These are phyloP conservation scores for Heritiera littoralis DNA, from an alignment of 345 rosid species.

Conservation along the genomic window DNA sequence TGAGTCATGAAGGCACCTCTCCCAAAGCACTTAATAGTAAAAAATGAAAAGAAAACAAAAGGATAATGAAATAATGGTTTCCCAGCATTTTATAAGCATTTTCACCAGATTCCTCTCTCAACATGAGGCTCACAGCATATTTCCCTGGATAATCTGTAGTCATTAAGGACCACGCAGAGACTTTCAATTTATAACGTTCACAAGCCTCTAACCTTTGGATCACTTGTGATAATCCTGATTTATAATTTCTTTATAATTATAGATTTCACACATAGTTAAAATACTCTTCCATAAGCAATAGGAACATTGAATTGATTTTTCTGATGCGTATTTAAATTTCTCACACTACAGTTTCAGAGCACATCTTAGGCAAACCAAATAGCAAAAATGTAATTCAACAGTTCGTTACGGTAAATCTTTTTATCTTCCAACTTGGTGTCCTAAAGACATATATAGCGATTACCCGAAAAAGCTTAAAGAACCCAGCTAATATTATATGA, in stretches of 20 bases:
- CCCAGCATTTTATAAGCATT: background rate
- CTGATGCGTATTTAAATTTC: background rate
- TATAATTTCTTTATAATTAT: background rate
- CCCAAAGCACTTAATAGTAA: background rate
- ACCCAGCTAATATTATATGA: background rate
- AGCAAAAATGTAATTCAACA: background rate
- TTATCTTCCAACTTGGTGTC: background rate
- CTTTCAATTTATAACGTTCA: background rate
- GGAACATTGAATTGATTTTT: background rate
- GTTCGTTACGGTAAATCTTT: background rate
- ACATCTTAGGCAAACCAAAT: background rate
- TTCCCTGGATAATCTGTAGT: slow-evolving; percentile 1
- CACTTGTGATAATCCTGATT: background rate
- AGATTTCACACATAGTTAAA: slow-evolving; percentile 2
- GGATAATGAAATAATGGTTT: background rate
- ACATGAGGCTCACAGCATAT: background rate
- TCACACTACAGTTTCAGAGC: background rate
- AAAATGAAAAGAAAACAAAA: background rate
- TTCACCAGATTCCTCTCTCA: background rate
- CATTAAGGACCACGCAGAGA: slow-evolving; percentile 10
- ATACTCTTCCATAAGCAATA: background rate
- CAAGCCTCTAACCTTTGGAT: background rate
- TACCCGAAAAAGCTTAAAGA: background rate
- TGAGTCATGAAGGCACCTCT: background rate
- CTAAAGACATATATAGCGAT: background rate